Evolutionary conservation across 2,329 filamentous ascomycete species (phyloP), one percentile per base, ranked within the genome.

Genomic region (Ophiostoma sp.): DNA sequence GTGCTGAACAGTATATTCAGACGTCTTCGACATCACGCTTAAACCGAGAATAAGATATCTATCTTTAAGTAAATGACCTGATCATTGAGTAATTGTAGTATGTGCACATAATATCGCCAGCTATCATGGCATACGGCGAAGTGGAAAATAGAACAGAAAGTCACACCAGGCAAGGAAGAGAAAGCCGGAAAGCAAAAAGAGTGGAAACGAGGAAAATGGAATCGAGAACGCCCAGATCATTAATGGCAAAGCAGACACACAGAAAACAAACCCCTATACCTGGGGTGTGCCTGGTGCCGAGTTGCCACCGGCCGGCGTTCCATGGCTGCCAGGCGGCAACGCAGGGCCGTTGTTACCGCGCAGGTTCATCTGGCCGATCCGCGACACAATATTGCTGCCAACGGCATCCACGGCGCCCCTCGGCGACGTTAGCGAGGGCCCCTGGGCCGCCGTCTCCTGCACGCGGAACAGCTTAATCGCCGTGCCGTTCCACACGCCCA

Each of bases 401-500:
- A 97, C 93, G 0, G 93, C 93, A 78, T 97, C 94, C 2, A 97
- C 93, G 0, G 94, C 94, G 0, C 93, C 94, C 69, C 93, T 86
- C 0, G 95, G 95, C 45, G 90, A 92, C 38, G 92, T 87, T 70
- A 99, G 78, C 12, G 89, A 92, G 3, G 93, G 93, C 0, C 93
- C 90, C 72, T 90, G 84, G 1, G 91, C 85, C 2, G 89, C 90
- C 16, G 90, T 91, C 76, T 96, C 91, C 77, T 96, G 92, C 2
- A 97, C 93, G 65, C 87, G 88, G 80, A 99, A 99, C 14, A 99
- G 82, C 76, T 89, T 90, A 76, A 99, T 92, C 2, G 83, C 83
- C 0, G 95, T 98, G 47, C 92, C 91, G 75, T 94, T 97, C 94
- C 95, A 99, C 1, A 97, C 88, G 7, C 95, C 94, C 44, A 93